These are phyloP conservation scores for Scheffersomyces quercinus DNA, from an alignment of 1,139 yeast species.

Conservation along the genomic window DNA sequence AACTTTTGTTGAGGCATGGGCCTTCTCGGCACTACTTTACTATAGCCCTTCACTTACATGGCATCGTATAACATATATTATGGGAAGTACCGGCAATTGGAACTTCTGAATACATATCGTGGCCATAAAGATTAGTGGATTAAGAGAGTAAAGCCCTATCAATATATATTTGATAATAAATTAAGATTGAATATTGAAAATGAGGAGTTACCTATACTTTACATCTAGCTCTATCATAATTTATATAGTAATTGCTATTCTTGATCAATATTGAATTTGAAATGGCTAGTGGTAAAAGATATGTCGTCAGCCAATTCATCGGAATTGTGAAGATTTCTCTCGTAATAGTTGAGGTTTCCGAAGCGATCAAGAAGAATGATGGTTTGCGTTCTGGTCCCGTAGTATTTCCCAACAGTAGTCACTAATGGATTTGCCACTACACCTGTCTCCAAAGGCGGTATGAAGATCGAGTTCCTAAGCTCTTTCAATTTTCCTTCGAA, in stretches of 20 bases:
- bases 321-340: slow-evolving; percentile 33
- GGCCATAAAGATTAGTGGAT: no score
- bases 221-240: neutral
- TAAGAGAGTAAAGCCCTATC: no score
- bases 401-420: slow-evolving; percentile 47
- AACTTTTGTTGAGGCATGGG: no score
- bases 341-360: slow-evolving; percentile 45
- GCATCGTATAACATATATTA: no score
- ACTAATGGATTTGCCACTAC: slow-evolving; percentile 7
- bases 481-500: slow-evolving; percentile 38
- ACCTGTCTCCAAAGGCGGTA: slow-evolving; percentile 57
- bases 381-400: slow-evolving; percentile 92
- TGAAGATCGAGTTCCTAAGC: slow-evolving; percentile 63
- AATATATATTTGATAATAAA: no score
- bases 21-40: no score
- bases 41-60: no score
- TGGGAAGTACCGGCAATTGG: no score
- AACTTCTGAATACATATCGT: no score
- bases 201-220: no score
- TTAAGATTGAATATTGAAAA: neutral
- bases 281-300: slow-evolving; percentile 6
- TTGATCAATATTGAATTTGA: slow-evolving; percentile 5
- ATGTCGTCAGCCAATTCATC: slow-evolving; percentile 17
- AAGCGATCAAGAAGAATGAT: slow-evolving; percentile 58
- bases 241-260: neutral